Evolutionary conservation across 1,284 basidiomycete species (phyloP), one percentile per base, ranked within the genome.

Genomic region (Tilletia caries): DNA sequence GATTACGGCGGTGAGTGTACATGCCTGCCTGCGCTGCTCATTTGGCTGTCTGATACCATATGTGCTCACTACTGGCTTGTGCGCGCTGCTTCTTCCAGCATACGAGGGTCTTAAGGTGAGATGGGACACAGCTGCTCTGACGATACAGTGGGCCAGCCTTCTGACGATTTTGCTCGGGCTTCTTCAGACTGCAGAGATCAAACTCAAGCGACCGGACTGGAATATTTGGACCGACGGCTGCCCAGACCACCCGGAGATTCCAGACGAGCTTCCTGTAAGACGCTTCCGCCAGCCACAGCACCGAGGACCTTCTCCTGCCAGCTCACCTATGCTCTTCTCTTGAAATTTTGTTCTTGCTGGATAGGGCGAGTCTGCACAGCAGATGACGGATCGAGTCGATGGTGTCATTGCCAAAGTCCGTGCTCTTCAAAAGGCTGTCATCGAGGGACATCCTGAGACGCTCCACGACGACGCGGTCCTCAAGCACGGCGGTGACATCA

Each of bases 161-260:
- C 33, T 62, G 58, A 62, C 33, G 15, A 33, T 34, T 2, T 15
- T 62, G 48, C 58, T 62, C 64, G 32, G n/a, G n/a, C 33, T 25
- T 37, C 20, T 33, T 6, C 20, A 80, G 71, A 82, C 79, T 5
- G 69, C 74, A 29, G 64, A 77, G 66, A 82, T 82, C 43, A 72
- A 75, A 34, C 67, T 70, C 20, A 70, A 69, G 41, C 70, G 72
- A 37, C 76, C 79, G 2, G 75, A 75, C 37, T 83, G 81, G 81
- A 76, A 83, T 58, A 78, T 83, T 27, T 83, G 79, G 76, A 69
- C 68, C 25, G 73, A 82, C 23, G 81, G 81, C 13, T 77, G 78
- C 10, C 80, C 79, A 0, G 75, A 81, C 52, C 72, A 79, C 48
- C 74, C 79, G 2, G 70, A 75, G 0, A 29, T 65, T 33, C 73